Conservation (phyloP, 1,139 yeast species). For the Blastobotrys arbuscula region DNA sequence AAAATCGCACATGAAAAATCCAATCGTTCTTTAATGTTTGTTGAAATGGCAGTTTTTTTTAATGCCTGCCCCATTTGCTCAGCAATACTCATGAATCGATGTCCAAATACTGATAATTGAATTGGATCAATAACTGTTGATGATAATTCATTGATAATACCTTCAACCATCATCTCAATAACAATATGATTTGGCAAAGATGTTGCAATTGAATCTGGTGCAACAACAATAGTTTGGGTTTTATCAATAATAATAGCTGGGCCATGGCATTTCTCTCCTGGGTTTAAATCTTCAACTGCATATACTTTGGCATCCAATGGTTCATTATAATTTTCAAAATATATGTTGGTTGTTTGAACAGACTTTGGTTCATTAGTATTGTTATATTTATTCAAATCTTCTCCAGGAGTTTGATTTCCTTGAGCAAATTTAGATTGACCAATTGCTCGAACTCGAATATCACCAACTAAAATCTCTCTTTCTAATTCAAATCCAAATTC, state of each 20-base stretch:
- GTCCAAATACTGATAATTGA: conserved; percentile 71
- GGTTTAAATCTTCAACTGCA: conserved; percentile 43
- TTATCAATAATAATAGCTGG: conserved; percentile 83
- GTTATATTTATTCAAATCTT: conserved; percentile 15
- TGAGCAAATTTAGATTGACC: conserved; percentile 38
- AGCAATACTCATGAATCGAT: conserved; percentile 82
- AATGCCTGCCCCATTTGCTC: conserved; percentile 84
- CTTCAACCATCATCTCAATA: conserved; percentile 31
- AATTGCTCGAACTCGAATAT: conserved; percentile 66
- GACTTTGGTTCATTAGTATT: not conserved
- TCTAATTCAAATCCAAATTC: conserved; percentile 69
- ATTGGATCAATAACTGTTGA: conserved; percentile 52
- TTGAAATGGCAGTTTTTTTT: conserved; percentile 74
- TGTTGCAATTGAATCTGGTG: conserved; percentile 63
- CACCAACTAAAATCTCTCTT: conserved; percentile 68
- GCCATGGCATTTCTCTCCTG: conserved; percentile 56
- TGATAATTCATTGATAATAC: conserved; percentile 34
- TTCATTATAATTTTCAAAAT: conserved; percentile 42
- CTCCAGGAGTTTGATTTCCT: conserved; percentile 20
- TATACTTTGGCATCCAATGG: conserved; percentile 44
- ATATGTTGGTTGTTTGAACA: conserved; percentile 34
- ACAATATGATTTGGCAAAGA: conserved; percentile 58
- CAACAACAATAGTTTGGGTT: conserved; percentile 80
- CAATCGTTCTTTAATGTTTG: conserved; percentile 78
- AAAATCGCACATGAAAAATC: conserved; percentile 85